Percentiles rank a stretch among this genome's conserved stretches.
Evolutionary conservation across 2,329 filamentous ascomycete species (phyloP).

Genomic region (Cercospora brassicicola): DNA sequence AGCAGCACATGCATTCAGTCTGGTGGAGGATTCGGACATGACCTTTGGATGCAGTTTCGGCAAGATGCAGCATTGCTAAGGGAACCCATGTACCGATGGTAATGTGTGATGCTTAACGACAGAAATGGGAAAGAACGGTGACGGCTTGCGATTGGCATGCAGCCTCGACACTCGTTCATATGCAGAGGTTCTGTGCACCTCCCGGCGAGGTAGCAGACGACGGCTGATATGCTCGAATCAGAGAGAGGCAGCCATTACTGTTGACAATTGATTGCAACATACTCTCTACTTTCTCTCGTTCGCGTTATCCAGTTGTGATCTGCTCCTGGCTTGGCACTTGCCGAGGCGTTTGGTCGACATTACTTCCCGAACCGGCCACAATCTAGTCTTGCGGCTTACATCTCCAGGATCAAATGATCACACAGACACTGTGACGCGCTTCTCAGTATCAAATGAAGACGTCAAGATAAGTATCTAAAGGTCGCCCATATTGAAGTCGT

Average conservation of each 20-base stretch:
- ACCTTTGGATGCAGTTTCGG: conserved; percentile 3
- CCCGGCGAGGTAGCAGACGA: conserved; percentile 1
- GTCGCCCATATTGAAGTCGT: background rate
- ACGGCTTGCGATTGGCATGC: conserved; percentile 1
- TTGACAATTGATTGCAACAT: background rate
- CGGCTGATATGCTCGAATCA: background rate
- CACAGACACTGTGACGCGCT: background rate
- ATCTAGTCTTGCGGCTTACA: background rate
- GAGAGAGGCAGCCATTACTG: background rate
- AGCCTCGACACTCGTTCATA: conserved; percentile 12
- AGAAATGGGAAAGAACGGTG: conserved; percentile 3
- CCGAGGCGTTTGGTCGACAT: background rate
- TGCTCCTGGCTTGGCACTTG: background rate
- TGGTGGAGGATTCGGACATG: conserved; percentile 1
- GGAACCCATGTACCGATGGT: conserved; percentile 14
- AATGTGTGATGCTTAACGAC: conserved; percentile 29
- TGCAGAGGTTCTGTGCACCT: background rate
- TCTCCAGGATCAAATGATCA: background rate
- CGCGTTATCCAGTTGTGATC: background rate
- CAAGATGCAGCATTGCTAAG: conserved; percentile 9
- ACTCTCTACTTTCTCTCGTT: background rate
- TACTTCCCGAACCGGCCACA: background rate
- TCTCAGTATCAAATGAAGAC: background rate
- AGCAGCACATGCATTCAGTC: background rate
- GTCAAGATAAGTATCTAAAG: background rate